Base-by-base conservation (phyloP, 768 basidiomycete genomes). In the Leccinum broughii region DNA sequence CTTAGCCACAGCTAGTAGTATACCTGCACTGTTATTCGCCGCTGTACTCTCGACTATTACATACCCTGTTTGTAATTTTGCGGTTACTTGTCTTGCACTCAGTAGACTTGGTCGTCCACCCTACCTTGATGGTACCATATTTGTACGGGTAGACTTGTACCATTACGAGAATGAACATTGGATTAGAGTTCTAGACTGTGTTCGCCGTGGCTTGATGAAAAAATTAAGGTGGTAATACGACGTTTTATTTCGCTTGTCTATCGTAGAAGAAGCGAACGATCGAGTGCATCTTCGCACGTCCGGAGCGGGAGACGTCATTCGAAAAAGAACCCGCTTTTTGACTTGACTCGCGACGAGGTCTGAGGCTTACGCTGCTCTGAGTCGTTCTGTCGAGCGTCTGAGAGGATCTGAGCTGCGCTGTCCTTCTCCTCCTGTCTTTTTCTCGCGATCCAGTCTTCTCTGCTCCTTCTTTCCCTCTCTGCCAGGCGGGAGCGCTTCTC, bases 401-500 rank as follows among this genome's bases (percentile, higher is more conserved):
- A 57, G 51, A 75, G 62, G 59, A 76, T 70, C 55, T 79, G 76
- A 65, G 79, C 76, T 37, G 70, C 68, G 55, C 55, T 65, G 61
- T 68, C 71, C 59, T 68, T 74, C 70, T 86, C 82, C 66, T 77
- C 79, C 64, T 78, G 64, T 65, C 76, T 75, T 62, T 65, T 77
- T 60, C 74, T 63, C 64, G 70, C 64, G 52, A 77, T 72, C 60
- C 74, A 72, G 54, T 77, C 77, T 63, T 74, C 75, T 67, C 77
- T 79, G 56, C 68, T 66, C 67, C 74, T 69, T 65, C 83, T 78
- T 73, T 87, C 85, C 64, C 77, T 77, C 66, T 80, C 79, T 58
- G 78, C 79, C 62, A 85, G 63, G 64, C 76, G 77, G 26, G 76
- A 74, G 64, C 79, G 78, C 75, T 80, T 78, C 74, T 84, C 85